These are phyloP conservation scores for Cephalotrichum gorgonifer DNA, from an alignment of 2,329 filamentous ascomycete species.

Conservation along the genomic window DNA sequence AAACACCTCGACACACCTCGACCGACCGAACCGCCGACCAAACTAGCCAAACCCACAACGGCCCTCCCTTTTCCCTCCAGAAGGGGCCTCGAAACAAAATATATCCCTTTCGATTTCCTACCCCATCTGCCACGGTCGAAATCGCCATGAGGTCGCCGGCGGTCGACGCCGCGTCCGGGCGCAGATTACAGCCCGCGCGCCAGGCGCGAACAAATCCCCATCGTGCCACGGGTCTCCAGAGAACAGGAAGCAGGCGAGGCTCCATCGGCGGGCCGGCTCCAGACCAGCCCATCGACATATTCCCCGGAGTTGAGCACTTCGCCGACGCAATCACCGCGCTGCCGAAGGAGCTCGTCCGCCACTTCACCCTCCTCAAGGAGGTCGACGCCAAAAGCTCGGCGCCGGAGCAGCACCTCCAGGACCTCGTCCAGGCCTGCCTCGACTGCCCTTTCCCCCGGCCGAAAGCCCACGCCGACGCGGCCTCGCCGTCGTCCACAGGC, in stretches of 20 bases:
- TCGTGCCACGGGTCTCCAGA: conserved; percentile 34
- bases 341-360: conserved; percentile 87
- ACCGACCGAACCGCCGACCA: no score
- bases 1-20: no score
- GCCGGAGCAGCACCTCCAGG: conserved; percentile 72
- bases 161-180: conserved; percentile 34
- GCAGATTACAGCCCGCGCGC: conserved; percentile 53
- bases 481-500: conserved; percentile 12
- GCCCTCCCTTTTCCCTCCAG: neutral
- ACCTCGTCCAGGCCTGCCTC: conserved; percentile 58
- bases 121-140: neutral
- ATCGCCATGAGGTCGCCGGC: conserved; percentile 38
- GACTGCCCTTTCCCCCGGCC: conserved; percentile 36
- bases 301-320: conserved; percentile 62
- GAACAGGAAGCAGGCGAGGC: conserved; percentile 32
- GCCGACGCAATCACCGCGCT: conserved; percentile 86
- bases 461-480: conserved; percentile 29
- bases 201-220: conserved; percentile 56
- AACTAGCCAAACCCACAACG: neutral
- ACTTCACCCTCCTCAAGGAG: conserved; percentile 93
- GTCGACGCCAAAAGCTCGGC: conserved; percentile 94
- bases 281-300: conserved; percentile 55
- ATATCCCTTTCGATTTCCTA: neutral
- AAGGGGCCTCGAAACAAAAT: neutral
- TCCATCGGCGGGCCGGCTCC: conserved; percentile 30